A percentile compares a stretch with the other conserved stretches of the same genome.
These are phyloP conservation scores for Phytophthora pluvialis DNA, from an alignment of 352 stramenopile species.

Conservation along the genomic window DNA sequence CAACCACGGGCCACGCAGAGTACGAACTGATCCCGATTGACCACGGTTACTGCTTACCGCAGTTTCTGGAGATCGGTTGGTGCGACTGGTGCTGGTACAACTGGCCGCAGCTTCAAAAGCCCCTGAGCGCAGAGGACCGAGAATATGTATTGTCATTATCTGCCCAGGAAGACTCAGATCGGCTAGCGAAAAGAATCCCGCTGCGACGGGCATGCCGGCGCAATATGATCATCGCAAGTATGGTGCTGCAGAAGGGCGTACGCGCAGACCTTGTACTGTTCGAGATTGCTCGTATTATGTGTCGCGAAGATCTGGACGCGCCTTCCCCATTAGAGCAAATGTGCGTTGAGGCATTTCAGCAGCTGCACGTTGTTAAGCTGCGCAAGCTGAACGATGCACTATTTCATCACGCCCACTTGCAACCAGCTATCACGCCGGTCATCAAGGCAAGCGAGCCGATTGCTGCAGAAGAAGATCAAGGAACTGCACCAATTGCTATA, in stretches of 20 bases:
- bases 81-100: constrained; percentile 99
- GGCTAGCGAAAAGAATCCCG: constrained; percentile 72
- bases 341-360: constrained; percentile 73
- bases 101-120: constrained; percentile 92
- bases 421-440: constrained; percentile 21
- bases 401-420: constrained; percentile 25
- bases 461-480: constrained; percentile 11
- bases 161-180: constrained; percentile 60
- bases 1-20: constrained; percentile 57
- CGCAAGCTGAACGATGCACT: constrained; percentile 35
- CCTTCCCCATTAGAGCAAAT: constrained; percentile 69
- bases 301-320: constrained; percentile 80
- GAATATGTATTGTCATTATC: constrained; percentile 72
- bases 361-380: constrained; percentile 50
- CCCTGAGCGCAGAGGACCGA: constrained; percentile 64
- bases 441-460: constrained; percentile 21
- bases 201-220: constrained; percentile 73
- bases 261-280: constrained; percentile 66
- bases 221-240: constrained; percentile 85
- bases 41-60: constrained; percentile 97
- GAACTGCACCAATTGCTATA: constrained; percentile 21
- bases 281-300: constrained; percentile 86
- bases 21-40: constrained; percentile 99
- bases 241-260: constrained; percentile 81
- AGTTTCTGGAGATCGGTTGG: constrained; percentile 96